Evolutionary conservation across 306 rosid genomes (phyloP), one percentile per base, ranked within the genome.

Genomic region (Prunus davidiana): DNA sequence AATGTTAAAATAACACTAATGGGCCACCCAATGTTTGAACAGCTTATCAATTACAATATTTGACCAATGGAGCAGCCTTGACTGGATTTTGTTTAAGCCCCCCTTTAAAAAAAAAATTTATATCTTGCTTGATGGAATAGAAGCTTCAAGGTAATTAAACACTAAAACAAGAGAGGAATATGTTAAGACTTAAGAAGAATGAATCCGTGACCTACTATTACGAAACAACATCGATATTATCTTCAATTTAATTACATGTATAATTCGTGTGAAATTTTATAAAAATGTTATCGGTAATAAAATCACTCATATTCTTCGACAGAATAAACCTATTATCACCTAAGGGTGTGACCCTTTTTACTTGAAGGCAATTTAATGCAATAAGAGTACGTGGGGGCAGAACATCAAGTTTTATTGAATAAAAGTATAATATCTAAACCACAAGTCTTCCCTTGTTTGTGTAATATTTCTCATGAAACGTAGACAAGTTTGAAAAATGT

Each of bases 51-150:
- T 77, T 34, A 57, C 18, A 45, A 16, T 43, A 9, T 27, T 69
- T 24, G 73, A 50, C 13, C 61, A 69, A 38, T 24, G 64, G 28
- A 75, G 58, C 73, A 71, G 32, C 15, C 0, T 49, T 82, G 82
- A 76, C 76, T 74, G 69, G 82, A 70, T 7, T 46, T 24, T 51
- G n/a, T 38, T n/a, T 24, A 60, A 20, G 62, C 65, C 65, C 65
- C 25, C n/a, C n/a, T n/a, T n/a, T n/a, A n/a, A n/a, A n/a, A n/a
- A n/a, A n/a, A n/a, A n/a, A n/a, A n/a, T n/a, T n/a, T n/a, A 8
- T 25, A 24, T 15, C 57, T n/a, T 6, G 3, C 13, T 16, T 16
- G 18, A 64, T 34, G 25, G 25, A 63, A 34, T 64, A 16, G 69
- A 34, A 16, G 14, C 8, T 64, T 34, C 49, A 64, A 32, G 45